These are phyloP conservation scores for Puccinia polysora DNA, from an alignment of 1,284 basidiomycete species.

Conservation along the genomic window DNA sequence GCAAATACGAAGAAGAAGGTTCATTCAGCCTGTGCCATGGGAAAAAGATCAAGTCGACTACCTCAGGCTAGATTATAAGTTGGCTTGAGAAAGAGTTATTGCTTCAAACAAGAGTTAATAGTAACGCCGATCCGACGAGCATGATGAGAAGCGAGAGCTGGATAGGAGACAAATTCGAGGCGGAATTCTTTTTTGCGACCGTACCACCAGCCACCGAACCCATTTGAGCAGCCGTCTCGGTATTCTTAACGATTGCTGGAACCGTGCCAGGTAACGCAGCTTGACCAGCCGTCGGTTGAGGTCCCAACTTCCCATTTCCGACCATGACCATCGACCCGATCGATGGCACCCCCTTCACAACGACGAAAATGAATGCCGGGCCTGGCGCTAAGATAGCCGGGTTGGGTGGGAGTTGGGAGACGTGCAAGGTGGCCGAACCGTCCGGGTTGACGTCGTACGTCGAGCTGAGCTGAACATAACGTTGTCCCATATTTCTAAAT, in stretches of 20 bases:
- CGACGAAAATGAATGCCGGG: slow-evolving; percentile 74
- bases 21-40: too few species aligned
- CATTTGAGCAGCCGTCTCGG: slow-evolving; percentile 16
- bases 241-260: slow-evolving; percentile 38
- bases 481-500: slow-evolving; percentile 42
- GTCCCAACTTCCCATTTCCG: slow-evolving; percentile 70
- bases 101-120: too few species aligned
- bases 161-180: not conserved
- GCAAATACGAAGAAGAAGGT: too few species aligned
- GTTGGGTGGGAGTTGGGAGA: slow-evolving; percentile 70
- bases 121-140: not conserved
- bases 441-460: slow-evolving; percentile 37
- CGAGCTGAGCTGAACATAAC: slow-evolving; percentile 41
- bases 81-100: too few species aligned
- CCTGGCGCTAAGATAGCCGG: slow-evolving; percentile 78
- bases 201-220: slow-evolving; percentile 7
- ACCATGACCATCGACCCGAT: slow-evolving; percentile 70
- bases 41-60: too few species aligned
- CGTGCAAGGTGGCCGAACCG: slow-evolving; percentile 58
- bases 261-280: slow-evolving; percentile 29
- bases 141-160: not conserved
- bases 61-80: too few species aligned
- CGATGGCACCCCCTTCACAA: slow-evolving; percentile 74
- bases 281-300: slow-evolving; percentile 58
- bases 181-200: slow-evolving; percentile 10